Evolutionary conservation across 2,329 filamentous ascomycete species (phyloP).

Genomic region (Apiospora sp.): DNA sequence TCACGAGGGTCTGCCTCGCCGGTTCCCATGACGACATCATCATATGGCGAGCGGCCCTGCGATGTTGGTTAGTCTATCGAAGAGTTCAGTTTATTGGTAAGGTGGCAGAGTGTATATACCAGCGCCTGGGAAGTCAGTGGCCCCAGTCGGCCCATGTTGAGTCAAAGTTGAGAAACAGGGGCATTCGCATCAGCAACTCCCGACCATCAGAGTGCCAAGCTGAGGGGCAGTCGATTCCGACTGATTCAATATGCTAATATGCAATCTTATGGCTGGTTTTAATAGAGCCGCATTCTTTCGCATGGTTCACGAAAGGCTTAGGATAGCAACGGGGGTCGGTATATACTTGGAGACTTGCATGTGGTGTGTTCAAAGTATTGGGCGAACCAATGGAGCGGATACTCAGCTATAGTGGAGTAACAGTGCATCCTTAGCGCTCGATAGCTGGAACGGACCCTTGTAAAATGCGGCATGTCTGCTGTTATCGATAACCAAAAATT

Average conservation of each 20-base stretch:
- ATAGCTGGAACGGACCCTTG: background rate
- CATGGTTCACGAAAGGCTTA: background rate
- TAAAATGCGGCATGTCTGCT: constrained; percentile 1
- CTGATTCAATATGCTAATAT: background rate
- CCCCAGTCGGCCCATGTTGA: constrained; percentile 61
- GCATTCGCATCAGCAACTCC: background rate
- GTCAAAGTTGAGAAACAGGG: constrained; percentile 16
- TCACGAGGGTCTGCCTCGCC: constrained; percentile 51
- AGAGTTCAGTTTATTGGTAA: background rate
- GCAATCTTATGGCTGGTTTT: background rate
- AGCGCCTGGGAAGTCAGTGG: constrained; percentile 65
- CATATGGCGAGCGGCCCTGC: constrained; percentile 67
- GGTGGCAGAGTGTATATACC: constrained; percentile 43
- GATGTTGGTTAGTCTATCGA: constrained; percentile 24
- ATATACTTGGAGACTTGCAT: background rate
- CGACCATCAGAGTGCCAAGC: background rate
- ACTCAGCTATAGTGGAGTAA: background rate
- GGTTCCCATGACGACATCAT: constrained; percentile 61
- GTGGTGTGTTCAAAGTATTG: background rate
- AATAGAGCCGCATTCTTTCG: background rate
- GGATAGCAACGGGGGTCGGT: background rate
- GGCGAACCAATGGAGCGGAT: background rate
- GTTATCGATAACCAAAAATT: constrained; percentile 33
- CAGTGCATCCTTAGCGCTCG: background rate
- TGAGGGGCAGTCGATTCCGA: background rate